These are phyloP conservation scores for Epichloe glyceriae DNA, from an alignment of 2,329 filamentous ascomycete genomes.

Conservation along the genomic window DNA sequence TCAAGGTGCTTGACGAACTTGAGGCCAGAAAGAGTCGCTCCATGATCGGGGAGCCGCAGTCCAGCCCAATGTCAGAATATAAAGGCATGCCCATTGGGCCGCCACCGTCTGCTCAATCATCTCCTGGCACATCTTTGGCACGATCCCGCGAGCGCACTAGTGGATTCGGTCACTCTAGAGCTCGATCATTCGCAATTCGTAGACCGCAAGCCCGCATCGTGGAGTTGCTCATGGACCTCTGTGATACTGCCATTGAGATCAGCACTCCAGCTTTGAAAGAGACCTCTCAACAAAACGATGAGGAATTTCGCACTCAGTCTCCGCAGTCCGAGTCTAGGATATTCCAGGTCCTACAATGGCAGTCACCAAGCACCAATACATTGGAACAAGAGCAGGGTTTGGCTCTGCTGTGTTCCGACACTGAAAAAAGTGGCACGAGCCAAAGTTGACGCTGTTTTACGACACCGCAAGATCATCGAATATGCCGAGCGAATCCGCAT, in stretches of 20 bases:
- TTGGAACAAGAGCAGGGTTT: slow-evolving; percentile 89
- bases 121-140: slow-evolving; percentile 57
- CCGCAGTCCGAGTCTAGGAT: slow-evolving; percentile 93
- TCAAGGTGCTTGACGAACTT: slow-evolving; percentile 84
- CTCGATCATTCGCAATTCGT: slow-evolving; percentile 80
- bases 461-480: slow-evolving; percentile 85
- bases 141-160: slow-evolving; percentile 62
- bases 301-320: slow-evolving; percentile 83
- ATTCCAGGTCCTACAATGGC: slow-evolving; percentile 90
- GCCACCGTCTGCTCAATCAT: slow-evolving; percentile 56
- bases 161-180: slow-evolving; percentile 66
- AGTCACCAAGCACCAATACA: slow-evolving; percentile 82
- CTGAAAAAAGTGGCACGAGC: slow-evolving; percentile 66
- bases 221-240: slow-evolving; percentile 85
- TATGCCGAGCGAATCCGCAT: slow-evolving; percentile 92
- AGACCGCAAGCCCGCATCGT: slow-evolving; percentile 86
- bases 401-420: slow-evolving; percentile 77
- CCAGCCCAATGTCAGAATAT: slow-evolving; percentile 59
- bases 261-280: slow-evolving; percentile 92
- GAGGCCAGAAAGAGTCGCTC: slow-evolving; percentile 64
- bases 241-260: slow-evolving; percentile 90
- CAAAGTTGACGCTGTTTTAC: slow-evolving; percentile 87
- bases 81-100: slow-evolving; percentile 78
- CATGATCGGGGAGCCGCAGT: slow-evolving; percentile 38
- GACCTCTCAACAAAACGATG: slow-evolving; percentile 44